These are phyloP conservation scores for Ottelia alismoides DNA, from an alignment of 106 monocot genomes.

Conservation along the genomic window DNA sequence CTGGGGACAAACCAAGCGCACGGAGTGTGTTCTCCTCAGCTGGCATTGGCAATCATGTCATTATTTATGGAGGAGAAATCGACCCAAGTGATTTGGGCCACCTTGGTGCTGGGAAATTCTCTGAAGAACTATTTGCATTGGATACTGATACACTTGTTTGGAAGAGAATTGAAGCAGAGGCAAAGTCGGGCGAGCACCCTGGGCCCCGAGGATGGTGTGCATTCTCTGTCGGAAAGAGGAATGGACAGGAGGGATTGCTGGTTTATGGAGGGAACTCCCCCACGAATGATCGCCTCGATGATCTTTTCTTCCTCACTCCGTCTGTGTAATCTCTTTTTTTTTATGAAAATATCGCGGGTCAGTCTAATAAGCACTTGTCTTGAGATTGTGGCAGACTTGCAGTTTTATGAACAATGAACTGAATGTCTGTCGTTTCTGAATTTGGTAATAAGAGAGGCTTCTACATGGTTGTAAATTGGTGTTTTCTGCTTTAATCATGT, in stretches of 20 bases:
- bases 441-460: too few species aligned
- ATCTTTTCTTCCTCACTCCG: conserved; percentile 63
- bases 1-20: conserved; percentile 46
- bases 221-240: conserved; percentile 30
- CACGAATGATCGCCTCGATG: conserved; percentile 69
- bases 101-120: conserved; percentile 74
- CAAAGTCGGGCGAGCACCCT: conserved; percentile 22
- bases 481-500: too few species aligned
- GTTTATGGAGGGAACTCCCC: conserved; percentile 92
- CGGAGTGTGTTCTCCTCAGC: conserved; percentile 61
- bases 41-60: conserved; percentile 37
- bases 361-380: too few species aligned
- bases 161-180: conserved; percentile 33
- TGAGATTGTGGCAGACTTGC: too few species aligned
- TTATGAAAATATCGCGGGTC: too few species aligned
- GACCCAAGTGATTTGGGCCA: conserved; percentile 84
- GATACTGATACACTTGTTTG: conserved; percentile 38
- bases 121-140: conserved; percentile 38
- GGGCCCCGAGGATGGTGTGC: conserved; percentile 91
- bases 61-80: conserved; percentile 57
- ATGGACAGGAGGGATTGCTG: conserved; percentile 49
- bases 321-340: too few species aligned
- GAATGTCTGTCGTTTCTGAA: too few species aligned
- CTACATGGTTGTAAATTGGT: too few species aligned
- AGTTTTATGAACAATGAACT: too few species aligned